phyloP scores from a whole-genome alignment of 305 asterid species.

The Nicotiana rustica region DNA sequence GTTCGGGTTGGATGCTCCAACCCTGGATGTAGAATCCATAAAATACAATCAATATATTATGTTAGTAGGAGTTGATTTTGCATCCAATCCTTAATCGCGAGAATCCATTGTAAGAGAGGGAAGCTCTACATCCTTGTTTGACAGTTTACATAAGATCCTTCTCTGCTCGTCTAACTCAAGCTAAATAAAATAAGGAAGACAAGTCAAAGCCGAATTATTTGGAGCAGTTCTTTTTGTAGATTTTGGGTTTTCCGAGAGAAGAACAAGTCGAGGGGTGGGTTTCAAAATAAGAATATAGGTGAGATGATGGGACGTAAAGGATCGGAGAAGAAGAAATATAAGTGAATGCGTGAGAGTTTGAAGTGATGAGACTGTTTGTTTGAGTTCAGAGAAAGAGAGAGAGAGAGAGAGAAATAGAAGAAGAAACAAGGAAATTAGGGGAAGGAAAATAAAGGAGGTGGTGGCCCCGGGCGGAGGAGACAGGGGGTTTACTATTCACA shows the following conservation, averaged over 20 bases:
- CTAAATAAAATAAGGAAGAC: background rate
- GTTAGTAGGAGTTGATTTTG: background rate
- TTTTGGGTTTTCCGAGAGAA: background rate
- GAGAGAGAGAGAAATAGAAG: background rate
- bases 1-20: conserved; percentile 38
- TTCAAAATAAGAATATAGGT: background rate
- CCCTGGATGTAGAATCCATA: conserved; percentile 64
- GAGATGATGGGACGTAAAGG: conserved; percentile 10
- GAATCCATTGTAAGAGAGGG: background rate
- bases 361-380: background rate
- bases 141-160: background rate
- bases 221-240: background rate
- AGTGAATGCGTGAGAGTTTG: background rate
- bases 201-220: background rate
- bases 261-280: background rate
- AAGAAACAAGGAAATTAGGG: too few relatives aligned
- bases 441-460: background rate
- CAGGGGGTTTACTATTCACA: background rate
- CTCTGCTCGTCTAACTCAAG: background rate
- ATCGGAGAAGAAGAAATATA: background rate
- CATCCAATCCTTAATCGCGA: background rate
- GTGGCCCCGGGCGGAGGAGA: background rate
- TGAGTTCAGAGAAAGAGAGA: background rate
- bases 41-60: background rate
- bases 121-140: background rate